Evolutionary conservation across 495 filamentous ascomycete genomes (phyloP).

Genomic region (Lasiosphaeria hispida): DNA sequence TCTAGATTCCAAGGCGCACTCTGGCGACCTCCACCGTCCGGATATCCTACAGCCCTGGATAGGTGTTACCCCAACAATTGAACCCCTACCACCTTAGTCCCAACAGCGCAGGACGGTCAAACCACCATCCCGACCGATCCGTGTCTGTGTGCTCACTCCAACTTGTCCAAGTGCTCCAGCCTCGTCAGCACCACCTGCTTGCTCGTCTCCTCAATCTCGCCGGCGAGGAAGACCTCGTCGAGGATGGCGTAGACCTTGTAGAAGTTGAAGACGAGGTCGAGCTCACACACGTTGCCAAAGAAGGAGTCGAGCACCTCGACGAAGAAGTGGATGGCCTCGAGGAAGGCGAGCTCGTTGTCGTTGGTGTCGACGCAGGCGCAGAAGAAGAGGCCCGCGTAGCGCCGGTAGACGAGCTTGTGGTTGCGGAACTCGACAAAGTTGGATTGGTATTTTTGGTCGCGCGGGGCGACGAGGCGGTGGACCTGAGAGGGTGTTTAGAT

Average conservation of each 20-base stretch:
- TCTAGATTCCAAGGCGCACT: too few relatives aligned
- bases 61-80: too few relatives aligned
- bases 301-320: slow-evolving; percentile 97
- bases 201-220: slow-evolving; percentile 97
- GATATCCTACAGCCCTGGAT: too few relatives aligned
- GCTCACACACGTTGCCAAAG: slow-evolving; percentile 98
- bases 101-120: background rate
- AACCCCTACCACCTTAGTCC: too few relatives aligned
- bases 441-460: slow-evolving; percentile 98
- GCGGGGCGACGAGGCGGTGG: slow-evolving; percentile 93
- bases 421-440: slow-evolving; percentile 98
- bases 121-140: background rate
- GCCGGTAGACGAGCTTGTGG: slow-evolving; percentile 91
- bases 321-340: slow-evolving; percentile 99
- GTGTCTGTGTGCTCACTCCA: slow-evolving; percentile 60
- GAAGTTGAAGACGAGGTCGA: slow-evolving; percentile 99
- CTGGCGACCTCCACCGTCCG: too few relatives aligned
- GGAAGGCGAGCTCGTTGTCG: slow-evolving; percentile 95
- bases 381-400: slow-evolving; percentile 97
- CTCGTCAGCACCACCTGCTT: slow-evolving; percentile 96
- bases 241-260: slow-evolving; percentile 99
- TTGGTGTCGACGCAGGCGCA: slow-evolving; percentile 99
- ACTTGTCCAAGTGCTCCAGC: slow-evolving; percentile 92
- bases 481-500: slow-evolving; percentile 51
- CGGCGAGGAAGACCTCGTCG: slow-evolving; percentile 91